Conservation (phyloP, 2,329 filamentous ascomycete genomes). For the Aspergillus fijiensis region DNA sequence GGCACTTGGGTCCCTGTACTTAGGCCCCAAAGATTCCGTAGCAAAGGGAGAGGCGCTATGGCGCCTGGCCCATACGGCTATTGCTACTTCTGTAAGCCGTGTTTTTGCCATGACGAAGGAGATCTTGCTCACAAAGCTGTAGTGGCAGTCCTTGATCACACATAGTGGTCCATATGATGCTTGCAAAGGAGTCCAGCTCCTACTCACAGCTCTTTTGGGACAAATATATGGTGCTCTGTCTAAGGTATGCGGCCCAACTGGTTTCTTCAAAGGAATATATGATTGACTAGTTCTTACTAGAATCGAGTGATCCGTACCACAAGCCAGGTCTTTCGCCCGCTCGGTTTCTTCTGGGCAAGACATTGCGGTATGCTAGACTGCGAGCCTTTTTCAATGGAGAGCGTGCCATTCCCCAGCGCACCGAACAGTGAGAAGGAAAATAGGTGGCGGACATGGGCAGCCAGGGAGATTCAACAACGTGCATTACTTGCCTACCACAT, state of each 20-base stretch:
- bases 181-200: constrained; percentile 46
- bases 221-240: constrained; percentile 48
- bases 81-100: constrained; percentile 41
- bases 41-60: constrained; percentile 48
- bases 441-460: constrained; percentile 45
- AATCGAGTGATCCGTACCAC: constrained; percentile 46
- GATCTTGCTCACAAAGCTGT: constrained; percentile 9
- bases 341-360: constrained; percentile 48
- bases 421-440: constrained; percentile 38
- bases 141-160: constrained; percentile 48
- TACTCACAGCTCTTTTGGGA: constrained; percentile 44
- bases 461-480: constrained; percentile 47
- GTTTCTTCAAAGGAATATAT: background rate
- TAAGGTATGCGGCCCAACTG: constrained; percentile 25
- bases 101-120: background rate
- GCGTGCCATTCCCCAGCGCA: constrained; percentile 36
- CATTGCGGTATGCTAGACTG: constrained; percentile 47
- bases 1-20: constrained; percentile 48
- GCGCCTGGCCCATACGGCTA: constrained; percentile 46
- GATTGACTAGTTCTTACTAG: constrained; percentile 17
- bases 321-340: constrained; percentile 46
- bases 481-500: constrained; percentile 48
- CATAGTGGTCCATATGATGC: constrained; percentile 45
- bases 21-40: constrained; percentile 46
- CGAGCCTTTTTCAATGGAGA: constrained; percentile 32